A percentile compares a stretch with the other conserved stretches of the same genome.
These are phyloP conservation scores for Morella rubra DNA, from an alignment of 306 rosid species.

Conservation along the genomic window DNA sequence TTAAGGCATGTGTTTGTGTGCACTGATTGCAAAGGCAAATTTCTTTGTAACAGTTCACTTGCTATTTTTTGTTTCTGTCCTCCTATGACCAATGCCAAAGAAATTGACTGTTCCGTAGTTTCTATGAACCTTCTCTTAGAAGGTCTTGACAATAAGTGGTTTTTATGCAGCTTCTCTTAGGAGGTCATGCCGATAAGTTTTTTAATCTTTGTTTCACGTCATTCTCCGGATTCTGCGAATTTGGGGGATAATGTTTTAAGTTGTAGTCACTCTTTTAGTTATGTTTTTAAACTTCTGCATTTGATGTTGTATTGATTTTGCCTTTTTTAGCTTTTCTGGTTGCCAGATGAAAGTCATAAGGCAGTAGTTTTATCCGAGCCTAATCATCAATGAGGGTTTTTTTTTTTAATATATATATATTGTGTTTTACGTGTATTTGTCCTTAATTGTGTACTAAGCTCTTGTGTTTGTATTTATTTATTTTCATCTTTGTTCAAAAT, in stretches of 20 bases:
- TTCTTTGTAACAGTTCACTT: too few relatives aligned
- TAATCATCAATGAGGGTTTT: conserved; percentile 8
- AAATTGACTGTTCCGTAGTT: not conserved
- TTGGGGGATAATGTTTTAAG: not conserved
- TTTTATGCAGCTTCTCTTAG: not conserved
- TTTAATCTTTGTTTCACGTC: not conserved
- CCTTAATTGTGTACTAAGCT: too few relatives aligned
- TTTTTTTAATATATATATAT: too few relatives aligned
- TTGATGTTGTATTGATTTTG: not conserved
- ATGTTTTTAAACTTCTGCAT: not conserved
- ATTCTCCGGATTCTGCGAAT: not conserved
- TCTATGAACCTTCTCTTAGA: too few relatives aligned
- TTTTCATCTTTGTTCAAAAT: too few relatives aligned
- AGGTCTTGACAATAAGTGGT: not conserved
- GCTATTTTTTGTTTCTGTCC: too few relatives aligned
- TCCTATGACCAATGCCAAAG: not conserved
- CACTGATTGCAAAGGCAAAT: too few relatives aligned
- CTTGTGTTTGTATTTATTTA: too few relatives aligned
- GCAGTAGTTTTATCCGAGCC: not conserved
- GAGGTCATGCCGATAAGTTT: not conserved
- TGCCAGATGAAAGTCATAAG: conserved; percentile 15
- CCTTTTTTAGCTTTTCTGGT: conserved; percentile 24
- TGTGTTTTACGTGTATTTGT: too few relatives aligned
- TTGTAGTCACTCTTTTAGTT: not conserved
- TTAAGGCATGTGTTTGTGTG: too few relatives aligned